A percentile compares a stretch with the other conserved stretches of the same genome.
Conservation (phyloP, 2,329 filamentous ascomycete genomes). For the Apiospora phragmitis region DNA sequence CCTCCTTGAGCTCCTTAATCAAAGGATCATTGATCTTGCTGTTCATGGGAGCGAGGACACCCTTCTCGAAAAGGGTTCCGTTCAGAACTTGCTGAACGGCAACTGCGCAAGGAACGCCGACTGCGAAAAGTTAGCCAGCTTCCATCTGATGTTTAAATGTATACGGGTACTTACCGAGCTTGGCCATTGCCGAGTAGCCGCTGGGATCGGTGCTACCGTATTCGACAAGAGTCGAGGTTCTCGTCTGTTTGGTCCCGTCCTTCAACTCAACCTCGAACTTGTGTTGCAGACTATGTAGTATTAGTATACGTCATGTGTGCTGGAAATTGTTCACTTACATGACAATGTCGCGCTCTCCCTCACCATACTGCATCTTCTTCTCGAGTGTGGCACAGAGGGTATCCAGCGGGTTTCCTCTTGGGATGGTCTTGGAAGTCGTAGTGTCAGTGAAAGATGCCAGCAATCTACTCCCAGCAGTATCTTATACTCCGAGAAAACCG, state of each 20-base stretch:
- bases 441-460: constrained; percentile 6
- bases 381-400: constrained; percentile 89
- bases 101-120: constrained; percentile 17
- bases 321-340: constrained; percentile 37
- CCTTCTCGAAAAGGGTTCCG: constrained; percentile 71
- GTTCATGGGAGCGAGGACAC: constrained; percentile 77
- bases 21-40: constrained; percentile 65
- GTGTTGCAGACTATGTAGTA: constrained; percentile 59
- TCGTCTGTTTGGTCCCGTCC: constrained; percentile 75
- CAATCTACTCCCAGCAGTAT: not conserved
- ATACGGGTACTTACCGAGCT: constrained; percentile 40
- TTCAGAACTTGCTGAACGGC: constrained; percentile 79
- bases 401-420: constrained; percentile 79
- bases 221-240: constrained; percentile 79
- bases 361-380: constrained; percentile 86
- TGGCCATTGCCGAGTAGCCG: constrained; percentile 84
- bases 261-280: constrained; percentile 83
- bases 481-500: constrained; percentile 33
- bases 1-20: constrained; percentile 59
- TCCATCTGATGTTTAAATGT: not conserved
- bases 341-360: constrained; percentile 82
- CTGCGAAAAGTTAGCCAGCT: not conserved
- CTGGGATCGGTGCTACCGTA: constrained; percentile 68
- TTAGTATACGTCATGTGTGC: not conserved
- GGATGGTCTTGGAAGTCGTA: constrained; percentile 19